Evolutionary conservation across 768 basidiomycete species (phyloP), one percentile per base, ranked within the genome.

Genomic region (Fistulinella prunicolor): DNA sequence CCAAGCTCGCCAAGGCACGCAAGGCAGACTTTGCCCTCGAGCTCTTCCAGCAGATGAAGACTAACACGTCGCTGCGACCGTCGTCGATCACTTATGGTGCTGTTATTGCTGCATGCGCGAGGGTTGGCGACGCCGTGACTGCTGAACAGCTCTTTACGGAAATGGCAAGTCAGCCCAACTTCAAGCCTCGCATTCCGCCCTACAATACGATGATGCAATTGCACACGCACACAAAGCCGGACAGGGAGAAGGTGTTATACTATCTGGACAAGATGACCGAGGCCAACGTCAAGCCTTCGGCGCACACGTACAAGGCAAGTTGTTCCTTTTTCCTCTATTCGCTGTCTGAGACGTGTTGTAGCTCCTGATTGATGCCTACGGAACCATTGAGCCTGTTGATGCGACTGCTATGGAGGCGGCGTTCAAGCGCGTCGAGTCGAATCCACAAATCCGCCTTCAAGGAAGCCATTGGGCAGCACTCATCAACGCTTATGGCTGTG

Each of bases 151-250:
- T 96, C 38, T 99, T 96, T 70, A 61, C 69, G 46, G 94, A 97
- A 72, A 98, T 99, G 96, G 65, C 73, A 0, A 54, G 67, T 37
- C 74, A 81, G 50, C 73, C 68, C 29, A 86, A 85, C 56, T 97
- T 93, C 76, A 86, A 77, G 69, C 86, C 94, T 9, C 77, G 94
- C 7, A 84, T 96, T 1, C 96, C 95, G 17, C 95, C 95, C 1
- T 99, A 85, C 77, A 99, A 99, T 71, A 94, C 88, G 28, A 96
- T 99, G 94, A 97, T 99, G 81, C 96, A 99, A 66, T 75, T 95
- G 58, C 94, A 92, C 70, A 85, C 87, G 41, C 82, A 85, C 46
- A 93, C 88, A n/a, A 89, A 88, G 65, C 95, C 93, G 2, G 85
- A 90, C 53, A 81, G 93, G 44, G 78, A 77, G 22, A 78, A 83